Conservation (phyloP, 2,329 filamentous ascomycete genomes). For the Phyllosticta paracitricarpa region DNA sequence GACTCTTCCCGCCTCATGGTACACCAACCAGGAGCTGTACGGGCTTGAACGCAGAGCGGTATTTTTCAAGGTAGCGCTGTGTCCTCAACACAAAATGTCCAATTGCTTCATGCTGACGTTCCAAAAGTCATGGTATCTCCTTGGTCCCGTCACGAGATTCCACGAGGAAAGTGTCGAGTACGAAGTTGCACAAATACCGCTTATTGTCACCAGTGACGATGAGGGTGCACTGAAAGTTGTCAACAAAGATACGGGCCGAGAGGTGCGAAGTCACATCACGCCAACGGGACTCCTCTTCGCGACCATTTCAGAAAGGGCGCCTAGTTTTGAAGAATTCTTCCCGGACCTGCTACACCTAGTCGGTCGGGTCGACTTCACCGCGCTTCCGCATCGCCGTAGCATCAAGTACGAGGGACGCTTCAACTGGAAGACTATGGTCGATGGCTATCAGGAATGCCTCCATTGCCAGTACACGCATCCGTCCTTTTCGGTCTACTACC, state of each 20-base stretch:
- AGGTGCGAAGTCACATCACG: slow-evolving; percentile 33
- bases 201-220: slow-evolving; percentile 14
- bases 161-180: slow-evolving; percentile 32
- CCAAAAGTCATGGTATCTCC: slow-evolving; percentile 41
- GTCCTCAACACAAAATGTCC: too few species aligned
- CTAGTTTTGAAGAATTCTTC: slow-evolving; percentile 44
- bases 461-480: slow-evolving; percentile 51
- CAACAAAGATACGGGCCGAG: slow-evolving; percentile 17
- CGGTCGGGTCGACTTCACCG: slow-evolving; percentile 43
- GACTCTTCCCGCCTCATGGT: slow-evolving; percentile 36
- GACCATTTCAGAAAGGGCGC: slow-evolving; percentile 39
- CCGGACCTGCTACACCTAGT: slow-evolving; percentile 41
- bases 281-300: slow-evolving; percentile 44
- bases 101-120: neutral
- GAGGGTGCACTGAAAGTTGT: slow-evolving; percentile 25
- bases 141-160: slow-evolving; percentile 44
- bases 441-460: slow-evolving; percentile 49
- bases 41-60: slow-evolving; percentile 37
- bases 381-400: slow-evolving; percentile 41
- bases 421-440: slow-evolving; percentile 53
- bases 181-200: slow-evolving; percentile 39
- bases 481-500: slow-evolving; percentile 45
- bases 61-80: slow-evolving; percentile 22
- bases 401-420: slow-evolving; percentile 48
- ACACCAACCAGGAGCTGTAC: slow-evolving; percentile 34